These are phyloP conservation scores for Phytopythium kandeliae DNA, from an alignment of 352 stramenopile species.

Conservation along the genomic window DNA sequence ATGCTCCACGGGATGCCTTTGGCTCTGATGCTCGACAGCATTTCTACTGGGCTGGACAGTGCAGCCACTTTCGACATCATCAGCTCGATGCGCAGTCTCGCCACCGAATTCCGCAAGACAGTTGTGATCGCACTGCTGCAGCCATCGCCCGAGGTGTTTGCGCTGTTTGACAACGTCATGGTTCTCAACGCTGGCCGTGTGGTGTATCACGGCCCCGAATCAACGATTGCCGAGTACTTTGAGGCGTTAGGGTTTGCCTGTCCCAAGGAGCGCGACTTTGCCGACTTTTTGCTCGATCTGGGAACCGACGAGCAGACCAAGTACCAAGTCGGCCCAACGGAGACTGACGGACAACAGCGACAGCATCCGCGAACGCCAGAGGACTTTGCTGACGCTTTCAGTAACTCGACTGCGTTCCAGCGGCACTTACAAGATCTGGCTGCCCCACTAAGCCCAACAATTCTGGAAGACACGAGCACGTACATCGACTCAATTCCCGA, in stretches of 20 bases:
- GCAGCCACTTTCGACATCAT: constrained; percentile 55
- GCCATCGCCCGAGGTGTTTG: constrained; percentile 49
- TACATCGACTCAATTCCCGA: constrained; percentile 71
- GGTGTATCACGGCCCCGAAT: constrained; percentile 56
- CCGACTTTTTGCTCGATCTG: constrained; percentile 42
- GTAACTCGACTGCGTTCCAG: constrained; percentile 15
- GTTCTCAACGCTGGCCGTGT: constrained; percentile 65
- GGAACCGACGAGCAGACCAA: constrained; percentile 29
- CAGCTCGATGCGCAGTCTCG: constrained; percentile 22
- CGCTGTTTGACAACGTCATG: constrained; percentile 51
- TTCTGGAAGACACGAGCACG: constrained; percentile 34
- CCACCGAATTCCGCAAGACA: constrained; percentile 28
- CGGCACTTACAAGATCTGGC: constrained; percentile 12
- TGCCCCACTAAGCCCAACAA: constrained; percentile 9
- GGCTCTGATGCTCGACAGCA: constrained; percentile 70
- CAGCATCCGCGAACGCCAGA: constrained; percentile 11
- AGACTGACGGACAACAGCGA: not conserved
- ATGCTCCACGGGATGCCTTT: constrained; percentile 76
- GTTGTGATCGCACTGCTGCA: constrained; percentile 84
- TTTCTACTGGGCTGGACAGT: constrained; percentile 52
- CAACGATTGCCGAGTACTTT: constrained; percentile 28
- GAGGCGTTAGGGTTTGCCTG: constrained; percentile 34
- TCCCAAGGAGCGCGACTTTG: constrained; percentile 29
- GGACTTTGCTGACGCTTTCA: constrained; percentile 29
- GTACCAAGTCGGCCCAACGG: constrained; percentile 15